These are phyloP conservation scores for Fraxinus dipetala DNA, from an alignment of 305 asterid species.

Conservation along the genomic window DNA sequence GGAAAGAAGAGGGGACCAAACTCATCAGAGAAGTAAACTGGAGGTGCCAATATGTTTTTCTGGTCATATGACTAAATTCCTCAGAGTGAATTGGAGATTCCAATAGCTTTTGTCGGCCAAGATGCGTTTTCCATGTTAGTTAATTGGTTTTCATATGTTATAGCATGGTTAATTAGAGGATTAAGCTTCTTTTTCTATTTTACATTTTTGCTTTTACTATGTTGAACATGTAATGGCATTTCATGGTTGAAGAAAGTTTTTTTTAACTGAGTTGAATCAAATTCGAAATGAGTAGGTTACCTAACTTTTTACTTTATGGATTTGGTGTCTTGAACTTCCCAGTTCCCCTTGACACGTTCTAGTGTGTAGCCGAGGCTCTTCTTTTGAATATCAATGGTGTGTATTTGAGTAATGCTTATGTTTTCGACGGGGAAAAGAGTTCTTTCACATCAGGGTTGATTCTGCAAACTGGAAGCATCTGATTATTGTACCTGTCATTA, in stretches of 20 bases:
- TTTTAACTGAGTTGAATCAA: background rate
- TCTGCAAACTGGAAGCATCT: background rate
- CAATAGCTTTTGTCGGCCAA: background rate
- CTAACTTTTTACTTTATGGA: background rate
- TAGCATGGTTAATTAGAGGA: background rate
- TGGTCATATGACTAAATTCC: background rate
- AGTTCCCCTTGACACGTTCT: background rate
- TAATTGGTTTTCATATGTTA: background rate
- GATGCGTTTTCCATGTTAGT: background rate
- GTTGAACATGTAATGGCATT: background rate
- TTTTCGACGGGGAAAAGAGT: background rate
- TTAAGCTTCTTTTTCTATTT: background rate
- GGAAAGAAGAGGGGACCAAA: slow-evolving; percentile 1
- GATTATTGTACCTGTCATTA: background rate
- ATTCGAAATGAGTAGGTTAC: background rate
- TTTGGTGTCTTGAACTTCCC: background rate
- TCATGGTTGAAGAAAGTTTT: background rate
- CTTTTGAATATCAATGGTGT: background rate
- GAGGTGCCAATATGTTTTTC: background rate
- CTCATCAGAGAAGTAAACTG: background rate
- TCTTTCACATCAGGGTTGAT: background rate
- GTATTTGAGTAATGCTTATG: background rate
- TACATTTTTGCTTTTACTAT: background rate
- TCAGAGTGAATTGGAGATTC: background rate
- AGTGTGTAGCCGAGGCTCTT: background rate